Percentiles rank a stretch among this genome's conserved stretches.
Conservation (phyloP, 495 filamentous ascomycete genomes). For the Annulohypoxylon maeteangense region DNA sequence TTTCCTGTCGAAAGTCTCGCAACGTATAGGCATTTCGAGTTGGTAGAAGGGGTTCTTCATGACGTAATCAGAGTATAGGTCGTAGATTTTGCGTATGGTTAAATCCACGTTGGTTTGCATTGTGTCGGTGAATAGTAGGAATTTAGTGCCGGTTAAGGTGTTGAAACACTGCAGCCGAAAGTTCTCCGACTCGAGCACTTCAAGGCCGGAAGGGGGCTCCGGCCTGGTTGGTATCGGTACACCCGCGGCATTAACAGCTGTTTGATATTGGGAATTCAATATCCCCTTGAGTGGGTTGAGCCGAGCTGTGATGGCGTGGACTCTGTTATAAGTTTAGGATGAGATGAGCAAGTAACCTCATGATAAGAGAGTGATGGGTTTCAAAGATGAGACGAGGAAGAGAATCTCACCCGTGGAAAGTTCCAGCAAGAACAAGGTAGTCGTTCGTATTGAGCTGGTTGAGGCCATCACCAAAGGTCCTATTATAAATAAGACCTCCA, state of each 20-base stretch:
- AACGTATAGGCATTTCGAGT: constrained; percentile 95
- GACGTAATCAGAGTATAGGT: constrained; percentile 95
- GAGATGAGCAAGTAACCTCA: neutral
- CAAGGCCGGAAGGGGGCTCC: constrained; percentile 75
- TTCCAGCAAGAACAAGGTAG: constrained; percentile 95
- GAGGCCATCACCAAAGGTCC: constrained; percentile 83
- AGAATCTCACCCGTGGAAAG: constrained; percentile 83
- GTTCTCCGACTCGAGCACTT: constrained; percentile 88
- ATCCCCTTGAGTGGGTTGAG: constrained; percentile 68
- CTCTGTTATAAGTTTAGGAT: constrained; percentile 54
- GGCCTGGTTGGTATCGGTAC: constrained; percentile 55
- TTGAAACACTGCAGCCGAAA: constrained; percentile 96
- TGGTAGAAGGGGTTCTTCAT: constrained; percentile 99
- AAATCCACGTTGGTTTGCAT: constrained; percentile 86
- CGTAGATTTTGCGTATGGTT: constrained; percentile 85
- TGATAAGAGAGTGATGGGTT: neutral
- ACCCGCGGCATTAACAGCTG: constrained; percentile 46
- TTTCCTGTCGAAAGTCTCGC: constrained; percentile 92
- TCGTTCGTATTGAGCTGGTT: constrained; percentile 92
- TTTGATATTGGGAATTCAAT: constrained; percentile 54
- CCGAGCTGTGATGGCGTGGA: constrained; percentile 90
- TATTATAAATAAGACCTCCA: constrained; percentile 94
- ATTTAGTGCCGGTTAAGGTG: constrained; percentile 93
- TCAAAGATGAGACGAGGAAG: constrained; percentile 8
- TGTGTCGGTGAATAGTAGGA: constrained; percentile 94